Evolutionary conservation across 768 basidiomycete genomes (phyloP).

Genomic region (Tylopilus cervinicoccineus): DNA sequence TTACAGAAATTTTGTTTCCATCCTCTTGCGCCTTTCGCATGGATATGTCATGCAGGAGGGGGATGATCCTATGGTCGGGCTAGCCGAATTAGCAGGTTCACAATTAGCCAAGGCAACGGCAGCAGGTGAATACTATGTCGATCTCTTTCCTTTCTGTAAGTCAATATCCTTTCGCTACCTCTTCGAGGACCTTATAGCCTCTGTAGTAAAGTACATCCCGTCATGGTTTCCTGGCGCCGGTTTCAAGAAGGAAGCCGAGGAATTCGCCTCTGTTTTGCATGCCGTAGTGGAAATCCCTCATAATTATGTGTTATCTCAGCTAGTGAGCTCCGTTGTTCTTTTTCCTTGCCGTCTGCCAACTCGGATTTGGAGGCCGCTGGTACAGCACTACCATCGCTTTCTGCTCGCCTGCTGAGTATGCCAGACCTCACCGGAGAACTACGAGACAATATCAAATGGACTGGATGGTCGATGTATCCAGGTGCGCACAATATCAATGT

Average conservation of each 20-base stretch:
- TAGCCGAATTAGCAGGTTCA: conserved; percentile 26
- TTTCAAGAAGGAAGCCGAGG: conserved; percentile 13
- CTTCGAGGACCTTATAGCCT: neutral
- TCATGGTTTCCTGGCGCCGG: conserved; percentile 19
- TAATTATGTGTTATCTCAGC: conserved; percentile 9
- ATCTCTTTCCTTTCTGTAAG: conserved; percentile 16
- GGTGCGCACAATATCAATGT: conserved; percentile 3
- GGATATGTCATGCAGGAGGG: conserved; percentile 36
- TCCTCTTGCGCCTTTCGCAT: conserved; percentile 36
- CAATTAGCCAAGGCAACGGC: conserved; percentile 14
- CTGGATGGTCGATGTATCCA: conserved; percentile 8
- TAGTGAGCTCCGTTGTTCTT: conserved; percentile 6
- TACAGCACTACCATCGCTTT: conserved; percentile 13
- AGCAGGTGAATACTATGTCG: conserved; percentile 10
- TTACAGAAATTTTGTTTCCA: conserved; percentile 5
- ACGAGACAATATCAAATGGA: conserved; percentile 18
- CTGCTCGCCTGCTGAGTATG: conserved; percentile 8
- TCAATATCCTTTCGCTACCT: neutral
- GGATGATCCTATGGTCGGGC: conserved; percentile 34
- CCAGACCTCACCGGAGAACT: conserved; percentile 9
- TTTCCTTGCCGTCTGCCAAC: neutral
- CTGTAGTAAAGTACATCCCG: conserved; percentile 24
- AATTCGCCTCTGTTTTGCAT: conserved; percentile 6
- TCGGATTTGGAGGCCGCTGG: conserved; percentile 10
- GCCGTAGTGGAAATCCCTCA: conserved; percentile 11